phyloP scores from a whole-genome alignment of 2,329 filamentous ascomycete genomes.

The Cladosporium sp. region DNA sequence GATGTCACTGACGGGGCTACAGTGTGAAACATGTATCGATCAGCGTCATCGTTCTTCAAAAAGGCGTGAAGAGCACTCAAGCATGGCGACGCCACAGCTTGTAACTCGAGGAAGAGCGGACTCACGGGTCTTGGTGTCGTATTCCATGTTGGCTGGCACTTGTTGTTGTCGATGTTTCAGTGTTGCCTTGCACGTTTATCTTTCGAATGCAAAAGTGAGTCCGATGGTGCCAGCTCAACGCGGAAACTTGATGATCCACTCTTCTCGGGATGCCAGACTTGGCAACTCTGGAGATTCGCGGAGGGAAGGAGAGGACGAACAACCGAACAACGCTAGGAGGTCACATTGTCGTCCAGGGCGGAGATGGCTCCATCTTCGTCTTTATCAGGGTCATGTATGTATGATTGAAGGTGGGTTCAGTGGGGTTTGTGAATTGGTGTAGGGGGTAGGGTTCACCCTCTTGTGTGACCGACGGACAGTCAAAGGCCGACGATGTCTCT shows the following conservation, averaged over 20 bases:
- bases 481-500: neutral
- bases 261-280: neutral
- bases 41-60: constrained; percentile 4
- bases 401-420: neutral
- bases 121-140: constrained; percentile 73
- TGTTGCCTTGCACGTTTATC: neutral
- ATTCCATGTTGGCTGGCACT: constrained; percentile 59
- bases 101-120: constrained; percentile 14
- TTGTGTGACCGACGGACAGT: neutral
- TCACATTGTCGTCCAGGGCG: neutral
- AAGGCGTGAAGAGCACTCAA: constrained; percentile 19
- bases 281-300: constrained; percentile 9
- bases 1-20: constrained; percentile 74
- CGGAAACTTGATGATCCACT: constrained; percentile 5
- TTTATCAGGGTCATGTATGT: neutral
- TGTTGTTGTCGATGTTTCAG: neutral
- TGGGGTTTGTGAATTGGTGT: neutral
- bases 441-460: neutral
- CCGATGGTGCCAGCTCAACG: constrained; percentile 3
- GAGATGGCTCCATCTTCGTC: neutral
- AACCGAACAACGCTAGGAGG: neutral
- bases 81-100: neutral
- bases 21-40: constrained; percentile 21
- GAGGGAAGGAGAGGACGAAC: neutral
- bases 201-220: neutral